Percentiles rank a stretch among this genome's conserved stretches.
Evolutionary conservation across 2,329 filamentous ascomycete species (phyloP).

Genomic region (Trichoderma afroharzianum): DNA sequence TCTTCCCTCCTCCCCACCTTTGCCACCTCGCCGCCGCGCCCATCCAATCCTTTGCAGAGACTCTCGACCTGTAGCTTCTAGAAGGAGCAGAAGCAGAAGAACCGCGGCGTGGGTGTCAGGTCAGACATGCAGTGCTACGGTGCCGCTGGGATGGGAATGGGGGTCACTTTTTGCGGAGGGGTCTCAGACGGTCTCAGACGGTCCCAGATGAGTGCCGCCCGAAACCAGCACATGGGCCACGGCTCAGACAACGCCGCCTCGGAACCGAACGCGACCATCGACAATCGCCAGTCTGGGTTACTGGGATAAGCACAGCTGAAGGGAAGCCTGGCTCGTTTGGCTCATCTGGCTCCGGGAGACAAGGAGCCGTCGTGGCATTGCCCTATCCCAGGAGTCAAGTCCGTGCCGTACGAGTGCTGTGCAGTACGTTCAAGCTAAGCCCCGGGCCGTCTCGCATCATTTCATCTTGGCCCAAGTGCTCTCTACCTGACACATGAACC

Average conservation of each 20-base stretch:
- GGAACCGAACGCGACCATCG: slow-evolving; percentile 1
- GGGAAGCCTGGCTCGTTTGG: not conserved
- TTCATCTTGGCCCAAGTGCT: not conserved
- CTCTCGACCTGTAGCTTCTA: not conserved
- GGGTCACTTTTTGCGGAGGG: slow-evolving; percentile 4
- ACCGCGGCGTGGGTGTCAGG: not conserved
- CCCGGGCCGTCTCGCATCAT: not conserved
- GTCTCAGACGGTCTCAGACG: not conserved
- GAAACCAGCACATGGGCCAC: not conserved
- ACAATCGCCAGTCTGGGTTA: not conserved
- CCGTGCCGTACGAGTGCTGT: not conserved
- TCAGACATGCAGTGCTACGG: slow-evolving; percentile 8
- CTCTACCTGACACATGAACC: not conserved
- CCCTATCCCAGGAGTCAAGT: not conserved
- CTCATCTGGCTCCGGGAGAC: not conserved
- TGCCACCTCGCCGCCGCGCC: not conserved
- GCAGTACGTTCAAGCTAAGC: not conserved
- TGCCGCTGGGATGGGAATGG: not conserved
- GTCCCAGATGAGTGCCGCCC: slow-evolving; percentile 7
- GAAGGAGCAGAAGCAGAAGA: not conserved
- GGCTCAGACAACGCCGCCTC: not conserved
- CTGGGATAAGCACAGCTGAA: slow-evolving; percentile 1
- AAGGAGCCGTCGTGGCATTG: not conserved
- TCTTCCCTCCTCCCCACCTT: not conserved
- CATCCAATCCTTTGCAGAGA: not conserved